Evolutionary conservation across 805 yeast genomes (phyloP), one percentile per base, ranked within the genome.

Genomic region (Starmerella potacharoeniae): DNA sequence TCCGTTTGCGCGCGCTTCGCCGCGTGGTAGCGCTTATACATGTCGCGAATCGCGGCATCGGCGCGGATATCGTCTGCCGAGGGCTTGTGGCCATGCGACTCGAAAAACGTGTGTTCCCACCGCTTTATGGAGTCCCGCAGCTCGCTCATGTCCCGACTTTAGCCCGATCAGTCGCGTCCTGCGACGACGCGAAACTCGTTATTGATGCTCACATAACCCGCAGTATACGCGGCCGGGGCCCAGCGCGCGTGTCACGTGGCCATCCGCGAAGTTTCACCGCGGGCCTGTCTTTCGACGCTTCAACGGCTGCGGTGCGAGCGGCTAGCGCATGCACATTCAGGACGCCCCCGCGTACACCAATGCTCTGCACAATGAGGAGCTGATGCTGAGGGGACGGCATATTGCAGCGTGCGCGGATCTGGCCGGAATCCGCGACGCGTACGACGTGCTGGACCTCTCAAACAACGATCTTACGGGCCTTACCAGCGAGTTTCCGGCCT

Each of bases 401-500:
- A 67, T 77, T 4, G 69, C 79, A 0, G 62, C 68, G 4, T 64
- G 80, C 11, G 82, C 77, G 54, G 73, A 73, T 52, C 61, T 79
- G 2, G 73, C 74, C 1, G 69, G 67, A 3, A 64, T 74, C 1
- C 66, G 60, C 46, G 79, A 75, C 65, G 71, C 64, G 42, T 72
- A 69, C 65, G 82, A 75, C 57, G 79, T 75, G 14, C 68, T 91
- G 3, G 97, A 91, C 66, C 65, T 91, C 35, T 79, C 91, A 0
- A 82, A 84, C 64, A 91, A 91, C 68, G 83, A 79, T 36, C 69
- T 91, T n/a, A 68, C 75, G 1, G 73, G 73, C 2, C 60, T 91
- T 6, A 74, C 76, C 14, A 16, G 22, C 28, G 73, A 71, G 63
- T 73, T 78, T 39, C 86, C 83, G 0, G 63, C 56, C 22, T 64